Base-by-base conservation (phyloP, 2,329 filamentous ascomycete species). In the Nigrospora osmanthi region DNA sequence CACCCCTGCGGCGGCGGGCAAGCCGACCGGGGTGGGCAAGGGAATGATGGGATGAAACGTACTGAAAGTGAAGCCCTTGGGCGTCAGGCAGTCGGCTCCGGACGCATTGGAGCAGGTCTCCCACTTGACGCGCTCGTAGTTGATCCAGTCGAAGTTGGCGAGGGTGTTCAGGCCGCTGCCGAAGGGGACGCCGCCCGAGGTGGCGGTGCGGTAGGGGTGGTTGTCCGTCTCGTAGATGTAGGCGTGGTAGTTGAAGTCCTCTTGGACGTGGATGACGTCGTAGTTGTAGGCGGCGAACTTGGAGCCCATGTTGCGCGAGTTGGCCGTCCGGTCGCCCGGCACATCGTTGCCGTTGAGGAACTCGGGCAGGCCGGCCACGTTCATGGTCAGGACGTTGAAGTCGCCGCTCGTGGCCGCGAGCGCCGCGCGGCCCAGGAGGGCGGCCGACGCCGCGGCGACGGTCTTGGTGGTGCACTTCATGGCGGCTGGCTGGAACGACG, bases 191-290 rank as follows among this genome's bases (percentile, higher is more conserved):
- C 77, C 78, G n/a, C 82, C 81, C 6, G 78, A 81, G 3, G 81
- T 85, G 0, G 78, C 59, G 1, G 81, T 85, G 44, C 81, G 72
- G 60, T 75, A 73, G 4, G 76, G 67, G 54, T 83, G 79, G 37
- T 68, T 71, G 58, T 81, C 77, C 13, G 75, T 76, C 11, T 66
- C 67, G 61, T 85, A 85, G 51, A 86, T 72, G 46, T 71, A 69
- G 10, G 77, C 74, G 52, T 86, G 80, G 60, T 78, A 85, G 63
- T 83, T 83, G 68, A 85, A 85, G 58, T 85, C 79, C 67, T 85
- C 82, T 58, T 86, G 82, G 13, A 82, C 65, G 51, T 86, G 71
- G 56, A 85, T 78, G 28, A 85, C 63, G 51, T 81, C 78, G 61
- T 78, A 81, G 45, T 63, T 70, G 47, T 80, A 75, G 54, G 75